A percentile compares a stretch with the other conserved stretches of the same genome.
Conservation (phyloP, 192 early-diverging fungal species). For the Allomyces javanicus region DNA sequence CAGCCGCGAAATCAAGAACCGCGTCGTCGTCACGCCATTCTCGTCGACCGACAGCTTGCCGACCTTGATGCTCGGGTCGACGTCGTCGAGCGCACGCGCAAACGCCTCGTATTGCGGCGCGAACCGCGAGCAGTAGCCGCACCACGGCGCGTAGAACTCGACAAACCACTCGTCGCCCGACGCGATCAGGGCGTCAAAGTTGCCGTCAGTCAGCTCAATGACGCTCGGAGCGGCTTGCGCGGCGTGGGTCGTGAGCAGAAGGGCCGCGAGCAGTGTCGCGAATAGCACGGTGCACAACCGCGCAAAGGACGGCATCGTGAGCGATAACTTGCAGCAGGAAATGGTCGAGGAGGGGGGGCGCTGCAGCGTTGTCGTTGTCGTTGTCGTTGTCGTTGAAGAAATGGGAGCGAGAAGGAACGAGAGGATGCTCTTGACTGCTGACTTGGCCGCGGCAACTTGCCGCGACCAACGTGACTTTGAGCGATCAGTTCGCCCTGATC, state of each 20-base stretch:
- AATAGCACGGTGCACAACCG: neutral
- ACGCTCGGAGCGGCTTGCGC: neutral
- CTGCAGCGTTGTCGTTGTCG: neutral
- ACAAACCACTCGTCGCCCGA: neutral
- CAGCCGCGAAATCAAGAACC: neutral
- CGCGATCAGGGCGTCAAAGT: neutral
- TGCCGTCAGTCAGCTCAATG: neutral
- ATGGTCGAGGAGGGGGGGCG: neutral
- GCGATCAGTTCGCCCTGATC: too few relatives aligned
- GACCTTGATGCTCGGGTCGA: neutral
- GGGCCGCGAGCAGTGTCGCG: neutral
- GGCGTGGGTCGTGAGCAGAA: neutral
- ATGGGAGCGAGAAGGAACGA: neutral
- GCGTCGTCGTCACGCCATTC: neutral
- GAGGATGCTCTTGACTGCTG: too few relatives aligned
- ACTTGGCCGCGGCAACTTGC: neutral
- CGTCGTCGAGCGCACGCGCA: neutral
- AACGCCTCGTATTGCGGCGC: neutral
- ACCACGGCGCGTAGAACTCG: neutral
- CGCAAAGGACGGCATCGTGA: too few relatives aligned
- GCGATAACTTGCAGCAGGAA: too few relatives aligned
- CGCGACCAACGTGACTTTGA: neutral
- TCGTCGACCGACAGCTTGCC: neutral
- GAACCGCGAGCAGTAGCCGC: neutral
- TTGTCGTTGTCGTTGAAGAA: neutral